Evolutionary conservation across 2,329 filamentous ascomycete species (phyloP).

Genomic region (Tolypocladium cylindrosporum): DNA sequence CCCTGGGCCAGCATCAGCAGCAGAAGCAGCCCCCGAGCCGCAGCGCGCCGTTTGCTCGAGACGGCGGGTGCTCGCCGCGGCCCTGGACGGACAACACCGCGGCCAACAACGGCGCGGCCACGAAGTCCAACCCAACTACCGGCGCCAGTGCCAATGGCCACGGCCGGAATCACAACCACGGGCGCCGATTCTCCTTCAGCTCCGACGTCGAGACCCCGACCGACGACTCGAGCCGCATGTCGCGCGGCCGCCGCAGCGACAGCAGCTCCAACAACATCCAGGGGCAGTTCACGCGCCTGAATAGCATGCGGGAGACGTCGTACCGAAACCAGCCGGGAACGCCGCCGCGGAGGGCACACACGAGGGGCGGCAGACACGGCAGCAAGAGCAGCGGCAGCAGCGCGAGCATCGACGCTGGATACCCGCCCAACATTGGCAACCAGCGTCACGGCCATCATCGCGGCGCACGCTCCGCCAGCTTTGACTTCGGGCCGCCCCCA

Average conservation of each 20-base stretch:
- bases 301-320: slow-evolving; percentile 46
- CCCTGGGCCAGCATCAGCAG: slow-evolving; percentile 32
- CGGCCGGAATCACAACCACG: slow-evolving; percentile 7
- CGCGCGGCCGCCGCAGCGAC: slow-evolving; percentile 62
- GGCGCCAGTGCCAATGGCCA: neutral
- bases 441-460: slow-evolving; percentile 30
- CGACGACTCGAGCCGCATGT: slow-evolving; percentile 44
- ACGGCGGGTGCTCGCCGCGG: slow-evolving; percentile 8
- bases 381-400: slow-evolving; percentile 64
- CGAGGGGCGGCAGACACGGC: slow-evolving; percentile 49
- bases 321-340: slow-evolving; percentile 25
- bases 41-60: slow-evolving; percentile 4
- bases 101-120: neutral
- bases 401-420: slow-evolving; percentile 54
- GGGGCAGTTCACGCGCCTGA: slow-evolving; percentile 47
- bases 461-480: slow-evolving; percentile 59
- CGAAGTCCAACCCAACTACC: neutral
- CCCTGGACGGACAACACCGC: neutral
- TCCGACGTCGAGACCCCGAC: slow-evolving; percentile 49
- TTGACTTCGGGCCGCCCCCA: slow-evolving; percentile 48
- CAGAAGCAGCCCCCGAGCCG: neutral
- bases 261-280: slow-evolving; percentile 69
- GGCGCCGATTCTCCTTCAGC: slow-evolving; percentile 44
- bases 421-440: slow-evolving; percentile 44
- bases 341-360: slow-evolving; percentile 32